Conservation (phyloP, 164 flowering plant genomes). For the Umbilicus rupestris region DNA sequence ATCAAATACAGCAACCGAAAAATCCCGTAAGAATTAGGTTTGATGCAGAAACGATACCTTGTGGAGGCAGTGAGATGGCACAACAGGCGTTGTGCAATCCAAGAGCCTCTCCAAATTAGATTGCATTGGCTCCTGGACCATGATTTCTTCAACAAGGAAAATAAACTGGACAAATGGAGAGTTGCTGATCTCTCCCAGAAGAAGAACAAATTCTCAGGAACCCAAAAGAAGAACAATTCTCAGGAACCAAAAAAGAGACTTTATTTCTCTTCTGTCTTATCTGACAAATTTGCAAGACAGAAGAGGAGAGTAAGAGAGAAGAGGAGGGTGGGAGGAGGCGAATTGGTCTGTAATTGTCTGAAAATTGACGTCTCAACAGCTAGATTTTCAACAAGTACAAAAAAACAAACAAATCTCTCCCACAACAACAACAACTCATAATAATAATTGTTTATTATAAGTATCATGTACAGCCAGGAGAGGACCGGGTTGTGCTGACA, state of each 20-base stretch:
- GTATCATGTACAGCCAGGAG: too few species aligned
- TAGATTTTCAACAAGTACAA: constrained; percentile 10
- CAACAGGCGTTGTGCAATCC: constrained; percentile 73
- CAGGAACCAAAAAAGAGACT: neutral
- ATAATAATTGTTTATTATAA: neutral
- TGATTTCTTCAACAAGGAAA: constrained; percentile 2
- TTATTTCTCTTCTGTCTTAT: neutral
- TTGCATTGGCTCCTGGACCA: constrained; percentile 32
- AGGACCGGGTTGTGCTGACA: neutral
- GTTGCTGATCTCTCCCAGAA: neutral
- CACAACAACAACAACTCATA: neutral
- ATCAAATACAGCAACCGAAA: too few species aligned
- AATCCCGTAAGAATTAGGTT: neutral
- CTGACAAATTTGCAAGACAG: constrained; percentile 27
- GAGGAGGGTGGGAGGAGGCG: constrained; percentile 13
- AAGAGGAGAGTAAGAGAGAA: constrained; percentile 13
- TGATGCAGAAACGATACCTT: constrained; percentile 38
- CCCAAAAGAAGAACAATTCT: neutral
- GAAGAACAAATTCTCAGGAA: neutral
- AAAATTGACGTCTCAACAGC: constrained; percentile 32
- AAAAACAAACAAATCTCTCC: constrained; percentile 7
- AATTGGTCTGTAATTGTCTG: constrained; percentile 19
- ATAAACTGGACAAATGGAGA: constrained; percentile 8
- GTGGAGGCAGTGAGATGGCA: constrained; percentile 56
- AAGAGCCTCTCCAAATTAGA: constrained; percentile 82